A percentile compares a stretch with the other conserved stretches of the same genome.
phyloP scores from a whole-genome alignment of 805 yeast species.

The Schwanniomyces sp. region DNA sequence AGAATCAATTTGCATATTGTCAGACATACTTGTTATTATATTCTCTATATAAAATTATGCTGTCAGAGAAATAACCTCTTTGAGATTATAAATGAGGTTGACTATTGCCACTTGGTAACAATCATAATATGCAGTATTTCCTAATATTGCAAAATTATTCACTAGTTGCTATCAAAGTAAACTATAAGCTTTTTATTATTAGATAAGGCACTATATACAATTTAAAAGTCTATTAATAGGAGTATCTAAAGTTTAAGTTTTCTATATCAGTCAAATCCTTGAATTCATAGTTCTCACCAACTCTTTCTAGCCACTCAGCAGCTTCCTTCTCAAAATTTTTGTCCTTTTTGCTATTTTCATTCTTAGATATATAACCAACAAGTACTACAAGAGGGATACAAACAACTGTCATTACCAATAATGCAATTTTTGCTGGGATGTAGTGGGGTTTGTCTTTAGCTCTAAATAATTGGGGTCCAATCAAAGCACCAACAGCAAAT shows the following conservation, averaged over 20 bases:
- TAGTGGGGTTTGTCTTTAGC: constrained; percentile 53
- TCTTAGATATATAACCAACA: constrained; percentile 42
- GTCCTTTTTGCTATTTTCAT: constrained; percentile 55
- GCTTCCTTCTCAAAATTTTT: constrained; percentile 17
- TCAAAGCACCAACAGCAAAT: constrained; percentile 64
- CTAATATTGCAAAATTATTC: background rate
- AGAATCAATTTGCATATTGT: constrained; percentile 42
- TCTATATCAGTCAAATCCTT: constrained; percentile 61
- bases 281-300: constrained; percentile 43
- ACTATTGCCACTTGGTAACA: background rate
- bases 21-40: constrained; percentile 15
- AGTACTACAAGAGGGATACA: constrained; percentile 43
- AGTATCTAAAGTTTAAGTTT: constrained; percentile 58
- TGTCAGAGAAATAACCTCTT: background rate
- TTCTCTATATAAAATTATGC: background rate
- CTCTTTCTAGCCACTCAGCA: constrained; percentile 1
- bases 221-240: constrained; percentile 24
- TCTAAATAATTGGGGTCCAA: constrained; percentile 70
- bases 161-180: background rate
- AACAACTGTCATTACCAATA: constrained; percentile 50
- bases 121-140: background rate
- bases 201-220: background rate
- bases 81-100: background rate
- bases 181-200: background rate
- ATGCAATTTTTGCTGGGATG: constrained; percentile 56